Evolutionary conservation across 768 basidiomycete species (phyloP), one percentile per base, ranked within the genome.

Genomic region (Royoungia palumana): DNA sequence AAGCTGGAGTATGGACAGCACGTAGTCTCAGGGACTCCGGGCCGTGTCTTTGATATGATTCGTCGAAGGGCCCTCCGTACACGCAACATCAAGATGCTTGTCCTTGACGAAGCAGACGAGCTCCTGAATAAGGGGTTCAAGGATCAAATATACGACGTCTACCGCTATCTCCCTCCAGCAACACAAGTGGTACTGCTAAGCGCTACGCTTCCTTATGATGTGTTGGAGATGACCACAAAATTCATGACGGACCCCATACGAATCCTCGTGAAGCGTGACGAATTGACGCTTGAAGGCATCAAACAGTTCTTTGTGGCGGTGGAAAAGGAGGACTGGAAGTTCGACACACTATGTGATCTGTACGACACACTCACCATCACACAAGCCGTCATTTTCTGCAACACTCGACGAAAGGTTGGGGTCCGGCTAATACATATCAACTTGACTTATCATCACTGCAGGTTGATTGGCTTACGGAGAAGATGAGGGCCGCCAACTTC

Each of bases 281-380:
- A 99, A 72, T 80, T 97, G 78, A 96, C 95, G 44, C 78, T 97
- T 48, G 95, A 99, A 63, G 89, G 89, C 9, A 94, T 94, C 73
- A 94, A 94, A 62, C 92, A 95, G 67, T 94, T 94, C 74, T 94
- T 94, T 76, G 91, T 99, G 43, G 95, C 94, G 39, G 95, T 99
- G 47, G 95, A 97, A 73, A 96, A 97, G 74, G 95, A 99, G 70
- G 95, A 99, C 65, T 97, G 94, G 94, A 99, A 99, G 67, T 94
- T 96, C 64, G 94, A 97, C 71, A 97, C 94, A 0, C 78, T 99
- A 27, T 96, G 90, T 66, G 95, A 96, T 73, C 73, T 99, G 41
- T 98, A 96, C 72, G 95, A 98, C 70, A 97, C 95, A 24, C 83
- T 99, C 57, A 97, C 94, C 46, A 97, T 99, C 69, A 97, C 94